Evolutionary conservation across 2,329 filamentous ascomycete species (phyloP), one percentile per base, ranked within the genome.

Genomic region (Aspergillus latus): DNA sequence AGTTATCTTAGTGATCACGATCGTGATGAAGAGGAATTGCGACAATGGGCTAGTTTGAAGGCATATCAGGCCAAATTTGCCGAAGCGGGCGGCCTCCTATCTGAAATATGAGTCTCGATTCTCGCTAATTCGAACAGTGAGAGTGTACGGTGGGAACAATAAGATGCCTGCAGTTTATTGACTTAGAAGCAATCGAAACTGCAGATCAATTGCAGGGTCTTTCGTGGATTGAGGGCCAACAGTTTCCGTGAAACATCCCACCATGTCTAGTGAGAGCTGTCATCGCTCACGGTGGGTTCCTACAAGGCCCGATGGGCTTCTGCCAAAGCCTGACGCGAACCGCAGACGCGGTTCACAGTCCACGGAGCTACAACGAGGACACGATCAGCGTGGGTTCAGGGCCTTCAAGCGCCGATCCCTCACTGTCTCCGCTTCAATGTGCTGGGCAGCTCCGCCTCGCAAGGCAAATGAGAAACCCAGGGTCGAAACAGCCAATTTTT

Each of bases 21-120:
- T 60, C 84, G 87, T 39, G 90, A 94, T 64, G 89, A 93, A 66
- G 83, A 88, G 51, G 90, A 94, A 72, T 73, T 94, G 62, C 80
- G 84, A 16, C 81, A 85, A 57, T 96, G 91, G 91, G 88, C 88
- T 0, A 89, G 89, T 68, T 73, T 96, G 61, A 82, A 89, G 57
- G 88, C 93, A 51, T 89, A 89, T 62, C 91, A 95, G 72, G 73
- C 87, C 59, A 85, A 86, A 55, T 90, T 92, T 68, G 83, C 85
- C 7, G 82, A 86, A 53, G 82, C 82, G 36, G 87, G 86, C 1
- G 87, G 85, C 21, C 29, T 69, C 30, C 47, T 72, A 28, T 67
- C 65, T 28, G 66, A 72, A 39, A 34, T 72, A 44, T 72, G 62
- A 63, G 11, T 10, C 13, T 21, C 16, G 15, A 45, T 10, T n/a